Percentiles rank a stretch among this genome's conserved stretches.
These are phyloP conservation scores for Lanmaoa rubissima DNA, from an alignment of 768 basidiomycete genomes.

Conservation along the genomic window DNA sequence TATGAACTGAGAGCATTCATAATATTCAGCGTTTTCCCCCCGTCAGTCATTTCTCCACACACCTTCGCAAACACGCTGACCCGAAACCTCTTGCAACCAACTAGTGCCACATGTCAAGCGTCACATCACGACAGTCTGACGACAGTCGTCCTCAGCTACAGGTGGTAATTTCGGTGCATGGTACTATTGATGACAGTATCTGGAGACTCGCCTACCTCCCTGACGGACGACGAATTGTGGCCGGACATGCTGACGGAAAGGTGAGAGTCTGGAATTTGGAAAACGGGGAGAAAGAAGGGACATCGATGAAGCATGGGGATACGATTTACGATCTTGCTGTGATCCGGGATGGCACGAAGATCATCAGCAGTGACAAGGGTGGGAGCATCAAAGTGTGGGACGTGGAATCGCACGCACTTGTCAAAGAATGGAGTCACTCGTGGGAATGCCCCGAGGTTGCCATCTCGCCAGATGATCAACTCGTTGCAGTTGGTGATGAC, in stretches of 20 bases:
- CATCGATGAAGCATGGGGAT: neutral
- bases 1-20: too few relatives aligned
- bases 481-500: neutral
- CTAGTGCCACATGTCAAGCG: too few relatives aligned
- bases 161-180: neutral
- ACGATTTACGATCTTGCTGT: neutral
- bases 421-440: neutral
- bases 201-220: conserved; percentile 3
- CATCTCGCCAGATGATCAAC: conserved; percentile 1
- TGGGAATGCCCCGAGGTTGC: neutral
- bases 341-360: neutral
- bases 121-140: neutral
- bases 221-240: neutral
- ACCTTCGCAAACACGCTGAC: too few relatives aligned
- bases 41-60: too few relatives aligned
- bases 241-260: neutral
- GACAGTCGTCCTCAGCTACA: neutral
- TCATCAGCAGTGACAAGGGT: neutral
- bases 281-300: neutral
- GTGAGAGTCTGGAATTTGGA: neutral
- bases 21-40: too few relatives aligned
- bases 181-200: neutral
- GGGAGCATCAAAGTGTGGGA: neutral
- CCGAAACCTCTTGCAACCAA: too few relatives aligned
- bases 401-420: neutral